phyloP scores from a whole-genome alignment of 1,284 basidiomycete species.

The Porodaedalea pini region DNA sequence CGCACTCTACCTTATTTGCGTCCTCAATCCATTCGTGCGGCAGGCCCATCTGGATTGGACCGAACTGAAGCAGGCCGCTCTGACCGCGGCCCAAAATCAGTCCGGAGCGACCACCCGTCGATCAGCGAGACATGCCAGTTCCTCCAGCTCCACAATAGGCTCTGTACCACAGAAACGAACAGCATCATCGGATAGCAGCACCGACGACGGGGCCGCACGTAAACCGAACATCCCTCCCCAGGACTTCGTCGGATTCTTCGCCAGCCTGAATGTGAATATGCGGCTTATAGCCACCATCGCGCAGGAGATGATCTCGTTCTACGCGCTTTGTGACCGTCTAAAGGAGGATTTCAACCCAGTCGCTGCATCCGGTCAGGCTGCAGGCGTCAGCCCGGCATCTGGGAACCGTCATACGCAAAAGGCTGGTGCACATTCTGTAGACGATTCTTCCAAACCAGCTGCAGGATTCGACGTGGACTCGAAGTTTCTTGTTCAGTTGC shows the following conservation, averaged over 20 bases:
- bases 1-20: slow-evolving; percentile 82
- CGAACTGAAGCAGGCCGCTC: slow-evolving; percentile 27
- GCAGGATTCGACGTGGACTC: slow-evolving; percentile 46
- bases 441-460: slow-evolving; percentile 3
- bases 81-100: slow-evolving; percentile 27
- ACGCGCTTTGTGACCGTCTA: slow-evolving; percentile 83
- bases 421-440: background rate
- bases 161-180: slow-evolving; percentile 11
- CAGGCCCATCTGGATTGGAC: slow-evolving; percentile 29
- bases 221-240: slow-evolving; percentile 39
- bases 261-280: slow-evolving; percentile 82
- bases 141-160: background rate
- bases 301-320: slow-evolving; percentile 89
- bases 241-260: slow-evolving; percentile 79
- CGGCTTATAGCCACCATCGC: slow-evolving; percentile 80
- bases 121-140: slow-evolving; percentile 11
- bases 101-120: slow-evolving; percentile 11
- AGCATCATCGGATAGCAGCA: background rate
- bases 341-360: slow-evolving; percentile 47
- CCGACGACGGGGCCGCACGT: slow-evolving; percentile 3
- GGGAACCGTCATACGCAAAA: slow-evolving; percentile 6
- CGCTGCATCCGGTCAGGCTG: background rate
- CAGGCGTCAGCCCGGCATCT: background rate
- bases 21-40: slow-evolving; percentile 58
- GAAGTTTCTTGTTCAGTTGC: slow-evolving; percentile 46